phyloP scores from a whole-genome alignment of 176 grass and related monocot genomes.

The Avena eriantha region DNA sequence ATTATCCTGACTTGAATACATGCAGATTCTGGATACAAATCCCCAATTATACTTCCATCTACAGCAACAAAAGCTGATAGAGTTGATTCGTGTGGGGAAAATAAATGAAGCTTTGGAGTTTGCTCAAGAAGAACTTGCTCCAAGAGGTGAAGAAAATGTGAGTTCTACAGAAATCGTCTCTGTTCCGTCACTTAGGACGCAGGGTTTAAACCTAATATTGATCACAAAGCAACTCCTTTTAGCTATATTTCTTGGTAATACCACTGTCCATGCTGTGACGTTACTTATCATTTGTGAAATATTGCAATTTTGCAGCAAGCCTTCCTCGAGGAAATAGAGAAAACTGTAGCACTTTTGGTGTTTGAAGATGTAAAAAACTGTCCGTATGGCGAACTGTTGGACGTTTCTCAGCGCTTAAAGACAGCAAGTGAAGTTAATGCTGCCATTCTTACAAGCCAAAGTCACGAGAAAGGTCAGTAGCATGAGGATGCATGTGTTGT shows the following conservation, averaged over 20 bases:
- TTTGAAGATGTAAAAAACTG: conserved; percentile 97
- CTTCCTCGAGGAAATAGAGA: conserved; percentile 97
- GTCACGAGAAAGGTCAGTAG: conserved; percentile 95
- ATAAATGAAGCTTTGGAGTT: conserved; percentile 97
- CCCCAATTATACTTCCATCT: conserved; percentile 97
- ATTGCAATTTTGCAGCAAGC: conserved; percentile 58
- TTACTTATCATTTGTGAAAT: not conserved
- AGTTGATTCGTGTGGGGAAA: conserved; percentile 89
- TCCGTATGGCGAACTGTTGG: conserved; percentile 88
- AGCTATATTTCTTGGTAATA: not conserved
- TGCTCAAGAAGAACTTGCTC: conserved; percentile 96
- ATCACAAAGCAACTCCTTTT: not conserved
- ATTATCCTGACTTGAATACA: conserved; percentile 26
- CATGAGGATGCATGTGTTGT: not conserved
- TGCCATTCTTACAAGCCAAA: conserved; percentile 96
- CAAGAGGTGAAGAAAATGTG: conserved; percentile 98
- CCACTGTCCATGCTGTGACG: not conserved
- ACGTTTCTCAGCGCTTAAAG: conserved; percentile 92
- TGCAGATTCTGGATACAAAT: conserved; percentile 97
- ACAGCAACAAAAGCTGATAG: conserved; percentile 96
- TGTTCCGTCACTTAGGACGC: not conserved
- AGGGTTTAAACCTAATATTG: conserved; percentile 16
- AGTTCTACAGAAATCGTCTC: conserved; percentile 30
- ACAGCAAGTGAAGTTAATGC: conserved; percentile 96
- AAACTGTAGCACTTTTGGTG: conserved; percentile 85